Base-by-base conservation (phyloP, 352 stramenopile genomes). In the Globisporangium middletonii region DNA sequence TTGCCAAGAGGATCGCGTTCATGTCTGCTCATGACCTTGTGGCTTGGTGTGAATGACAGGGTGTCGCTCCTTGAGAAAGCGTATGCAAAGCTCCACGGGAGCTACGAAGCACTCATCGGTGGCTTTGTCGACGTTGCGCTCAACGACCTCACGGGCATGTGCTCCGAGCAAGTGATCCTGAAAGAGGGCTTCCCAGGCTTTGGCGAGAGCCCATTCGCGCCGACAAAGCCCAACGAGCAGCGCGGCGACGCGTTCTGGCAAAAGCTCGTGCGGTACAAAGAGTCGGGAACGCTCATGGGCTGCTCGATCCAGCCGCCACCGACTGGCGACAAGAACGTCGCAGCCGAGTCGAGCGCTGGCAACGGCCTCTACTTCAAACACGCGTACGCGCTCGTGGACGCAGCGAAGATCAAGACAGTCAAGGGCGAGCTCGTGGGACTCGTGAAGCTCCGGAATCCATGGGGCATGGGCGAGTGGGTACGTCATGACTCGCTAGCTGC, bases 391-490 rank as follows among this genome's bases (percentile, higher is more conserved):
- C 65, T 97, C 2, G 73, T 97, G 4, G 86, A 94, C 59, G 68
- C 79, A 4, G 78, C 74, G 13, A 76, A 82, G 27, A 86, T 97
- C 26, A 85, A 77, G 57, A 86, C 82, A 0, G 28, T 51, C 1
- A 81, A 82, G 43, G 62, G 75, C 2, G 72, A 87, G 18, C 52
- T 44, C 18, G 70, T 92, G 48, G 70, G 69, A 1, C 65, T 97
- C 18, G 64, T 97, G 0, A 89, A 94, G 52, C 63, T 97, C 2
- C 77, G 89, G 26, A 97, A 97, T 63, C 89, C 89, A 0, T 97
- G 89, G 89, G 88, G 89, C 35, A 95, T 94, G 71, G 88, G 88
- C 12, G 89, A 97, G 67, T 97, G 90, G 90, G 84, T 92, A 74
- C 54, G 68, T 49, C 19, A 15, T 18, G 7, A 51, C 53, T 35